These are phyloP conservation scores for Lentinus tigrinus DNA, from an alignment of 768 basidiomycete species.

Conservation along the genomic window DNA sequence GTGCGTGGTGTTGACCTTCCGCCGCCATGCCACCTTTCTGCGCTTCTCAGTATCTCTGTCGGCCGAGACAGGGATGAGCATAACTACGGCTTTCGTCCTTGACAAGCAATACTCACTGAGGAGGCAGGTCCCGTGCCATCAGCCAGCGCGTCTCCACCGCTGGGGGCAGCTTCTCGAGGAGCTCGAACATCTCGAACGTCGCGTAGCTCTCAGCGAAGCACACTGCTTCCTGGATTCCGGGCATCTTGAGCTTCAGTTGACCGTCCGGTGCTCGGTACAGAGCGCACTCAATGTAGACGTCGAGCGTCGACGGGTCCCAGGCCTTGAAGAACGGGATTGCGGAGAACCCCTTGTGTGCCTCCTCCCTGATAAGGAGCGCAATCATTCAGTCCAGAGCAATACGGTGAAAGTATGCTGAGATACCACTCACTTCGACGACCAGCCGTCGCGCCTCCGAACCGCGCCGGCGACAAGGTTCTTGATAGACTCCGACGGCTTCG, in stretches of 20 bases:
- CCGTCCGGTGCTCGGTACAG: slow-evolving; percentile 40
- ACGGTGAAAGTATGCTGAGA: neutral
- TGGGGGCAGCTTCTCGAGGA: slow-evolving; percentile 41
- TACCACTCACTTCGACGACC: slow-evolving; percentile 55
- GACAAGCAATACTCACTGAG: slow-evolving; percentile 32
- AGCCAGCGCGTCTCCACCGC: slow-evolving; percentile 55
- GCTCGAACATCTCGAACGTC: slow-evolving; percentile 38
- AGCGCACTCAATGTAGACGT: slow-evolving; percentile 59
- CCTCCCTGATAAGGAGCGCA: slow-evolving; percentile 42
- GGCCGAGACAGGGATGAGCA: neutral
- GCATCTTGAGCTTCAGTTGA: slow-evolving; percentile 61
- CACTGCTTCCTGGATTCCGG: slow-evolving; percentile 61
- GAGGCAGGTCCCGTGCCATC: slow-evolving; percentile 44
- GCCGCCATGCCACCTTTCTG: slow-evolving; percentile 30
- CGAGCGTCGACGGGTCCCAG: slow-evolving; percentile 68
- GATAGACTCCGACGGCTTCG: neutral
- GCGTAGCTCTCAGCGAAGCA: slow-evolving; percentile 50
- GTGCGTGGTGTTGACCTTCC: slow-evolving; percentile 35
- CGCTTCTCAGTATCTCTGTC: slow-evolving; percentile 10
- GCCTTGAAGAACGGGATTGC: slow-evolving; percentile 63
- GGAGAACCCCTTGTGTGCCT: slow-evolving; percentile 50
- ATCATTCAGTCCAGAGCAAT: too few species aligned
- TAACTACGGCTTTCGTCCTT: neutral
- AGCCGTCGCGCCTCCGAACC: slow-evolving; percentile 49
- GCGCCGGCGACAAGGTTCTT: slow-evolving; percentile 39